Evolutionary conservation across 2,329 filamentous ascomycete species (phyloP).

Genomic region (Colletotrichum phormii): DNA sequence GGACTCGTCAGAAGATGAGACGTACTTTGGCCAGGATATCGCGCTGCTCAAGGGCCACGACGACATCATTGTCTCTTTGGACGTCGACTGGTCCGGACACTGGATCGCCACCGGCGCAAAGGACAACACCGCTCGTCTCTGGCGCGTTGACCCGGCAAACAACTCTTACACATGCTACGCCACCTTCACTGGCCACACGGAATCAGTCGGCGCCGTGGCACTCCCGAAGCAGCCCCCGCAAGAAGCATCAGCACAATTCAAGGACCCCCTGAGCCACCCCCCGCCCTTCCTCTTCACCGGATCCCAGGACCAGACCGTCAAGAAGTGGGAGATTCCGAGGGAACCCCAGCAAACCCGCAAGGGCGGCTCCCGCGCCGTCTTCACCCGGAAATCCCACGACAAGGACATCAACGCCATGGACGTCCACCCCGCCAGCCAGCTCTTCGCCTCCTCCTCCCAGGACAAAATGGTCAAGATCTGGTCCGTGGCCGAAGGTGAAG

Average conservation of each 20-base stretch:
- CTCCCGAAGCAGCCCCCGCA: conserved; percentile 78
- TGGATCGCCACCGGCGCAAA: conserved; percentile 98
- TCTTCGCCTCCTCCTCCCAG: conserved; percentile 96
- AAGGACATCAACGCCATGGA: conserved; percentile 99
- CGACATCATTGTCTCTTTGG: conserved; percentile 94
- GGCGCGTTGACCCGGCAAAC: conserved; percentile 83
- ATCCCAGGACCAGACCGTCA: conserved; percentile 94
- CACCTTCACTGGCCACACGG: conserved; percentile 89
- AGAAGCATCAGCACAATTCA: conserved; percentile 75
- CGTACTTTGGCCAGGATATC: conserved; percentile 90
- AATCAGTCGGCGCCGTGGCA: conserved; percentile 91
- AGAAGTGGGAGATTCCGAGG: conserved; percentile 87
- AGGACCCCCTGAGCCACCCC: conserved; percentile 81
- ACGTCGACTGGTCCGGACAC: conserved; percentile 95
- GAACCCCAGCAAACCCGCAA: conserved; percentile 59
- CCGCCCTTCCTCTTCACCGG: conserved; percentile 90
- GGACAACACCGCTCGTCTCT: conserved; percentile 93
- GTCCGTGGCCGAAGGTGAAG: conserved; percentile 89
- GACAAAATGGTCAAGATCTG: conserved; percentile 98
- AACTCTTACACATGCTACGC: conserved; percentile 84
- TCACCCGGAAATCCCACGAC: conserved; percentile 95
- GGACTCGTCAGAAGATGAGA: conserved; percentile 48
- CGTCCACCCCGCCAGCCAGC: conserved; percentile 76
- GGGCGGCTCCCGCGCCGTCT: conserved; percentile 74
- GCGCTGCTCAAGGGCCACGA: conserved; percentile 89